Evolutionary conservation across 306 rosid species (phyloP).

Genomic region (Lathyrus tuberosus): DNA sequence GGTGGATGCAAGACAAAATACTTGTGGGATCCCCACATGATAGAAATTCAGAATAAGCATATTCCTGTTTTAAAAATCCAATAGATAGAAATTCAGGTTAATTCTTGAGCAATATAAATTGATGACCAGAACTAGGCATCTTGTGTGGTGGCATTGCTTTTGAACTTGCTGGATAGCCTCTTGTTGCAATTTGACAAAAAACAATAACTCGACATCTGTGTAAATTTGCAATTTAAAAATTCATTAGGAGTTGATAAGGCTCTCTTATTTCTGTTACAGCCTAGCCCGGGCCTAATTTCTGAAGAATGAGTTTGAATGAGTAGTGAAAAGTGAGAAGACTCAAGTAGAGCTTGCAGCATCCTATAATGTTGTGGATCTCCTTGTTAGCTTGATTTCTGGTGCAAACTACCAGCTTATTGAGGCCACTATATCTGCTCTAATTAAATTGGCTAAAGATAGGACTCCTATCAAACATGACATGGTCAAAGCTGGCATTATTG

Average conservation of each 20-base stretch:
- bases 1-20: too few relatives aligned
- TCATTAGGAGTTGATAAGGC: conserved; percentile 19
- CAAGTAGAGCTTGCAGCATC: conserved; percentile 81
- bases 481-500: conserved; percentile 84
- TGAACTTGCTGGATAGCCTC: conserved; percentile 33
- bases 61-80: too few relatives aligned
- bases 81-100: too few relatives aligned
- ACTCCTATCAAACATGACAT: conserved; percentile 78
- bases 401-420: conserved; percentile 75
- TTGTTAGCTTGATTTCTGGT: too few relatives aligned
- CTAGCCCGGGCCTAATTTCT: too few relatives aligned
- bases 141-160: conserved; percentile 27
- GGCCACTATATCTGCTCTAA: conserved; percentile 75
- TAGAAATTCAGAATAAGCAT: too few relatives aligned
- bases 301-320: too few relatives aligned
- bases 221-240: conserved; percentile 28
- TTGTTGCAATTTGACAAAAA: conserved; percentile 22
- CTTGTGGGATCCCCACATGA: too few relatives aligned
- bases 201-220: conserved; percentile 20
- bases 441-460: conserved; percentile 88
- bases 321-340: conserved; percentile 86
- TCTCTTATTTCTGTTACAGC: too few relatives aligned
- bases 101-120: too few relatives aligned
- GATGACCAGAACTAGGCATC: too few relatives aligned
- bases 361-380: too few relatives aligned